Evolutionary conservation across 1,284 basidiomycete genomes (phyloP).

Genomic region (Rhodotorula glutinis): DNA sequence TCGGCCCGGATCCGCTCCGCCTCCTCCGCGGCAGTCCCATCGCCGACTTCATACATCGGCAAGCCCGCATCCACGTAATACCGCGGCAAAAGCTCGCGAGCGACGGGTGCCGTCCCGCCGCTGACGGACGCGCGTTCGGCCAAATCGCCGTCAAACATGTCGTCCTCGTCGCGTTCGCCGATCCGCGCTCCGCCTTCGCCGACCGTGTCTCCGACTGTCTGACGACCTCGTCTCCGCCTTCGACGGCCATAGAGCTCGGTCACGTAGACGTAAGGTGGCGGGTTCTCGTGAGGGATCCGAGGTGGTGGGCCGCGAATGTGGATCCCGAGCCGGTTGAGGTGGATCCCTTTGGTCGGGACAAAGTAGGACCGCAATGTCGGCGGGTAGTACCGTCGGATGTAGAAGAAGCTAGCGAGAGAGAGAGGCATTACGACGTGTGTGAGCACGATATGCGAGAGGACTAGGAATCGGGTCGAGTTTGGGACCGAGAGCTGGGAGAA

Average conservation of each 20-base stretch:
- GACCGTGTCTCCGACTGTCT: constrained; percentile 30
- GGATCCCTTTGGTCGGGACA: constrained; percentile 23
- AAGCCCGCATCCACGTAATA: constrained; percentile 21
- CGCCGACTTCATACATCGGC: constrained; percentile 20
- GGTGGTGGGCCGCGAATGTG: constrained; percentile 27
- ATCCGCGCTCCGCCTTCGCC: constrained; percentile 26
- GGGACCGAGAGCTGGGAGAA: no score
- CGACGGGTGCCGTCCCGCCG: neutral
- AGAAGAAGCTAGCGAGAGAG: constrained; percentile 21
- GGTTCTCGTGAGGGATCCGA: constrained; percentile 1
- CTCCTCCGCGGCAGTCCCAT: neutral
- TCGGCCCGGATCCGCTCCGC: constrained; percentile 9
- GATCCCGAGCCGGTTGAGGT: constrained; percentile 13
- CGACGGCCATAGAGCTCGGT: neutral
- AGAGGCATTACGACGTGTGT: neutral
- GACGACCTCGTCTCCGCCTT: constrained; percentile 14
- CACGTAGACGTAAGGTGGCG: neutral
- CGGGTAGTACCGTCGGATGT: constrained; percentile 27
- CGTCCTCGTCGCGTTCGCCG: constrained; percentile 28
- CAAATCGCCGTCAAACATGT: constrained; percentile 16
- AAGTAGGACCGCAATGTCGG: constrained; percentile 28
- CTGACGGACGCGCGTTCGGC: neutral
- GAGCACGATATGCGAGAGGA: neutral
- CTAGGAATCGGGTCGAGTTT: neutral
- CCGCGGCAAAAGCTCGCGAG: constrained; percentile 15